Evolutionary conservation across 768 basidiomycete species (phyloP).

Genomic region (Kondoa subrosea): DNA sequence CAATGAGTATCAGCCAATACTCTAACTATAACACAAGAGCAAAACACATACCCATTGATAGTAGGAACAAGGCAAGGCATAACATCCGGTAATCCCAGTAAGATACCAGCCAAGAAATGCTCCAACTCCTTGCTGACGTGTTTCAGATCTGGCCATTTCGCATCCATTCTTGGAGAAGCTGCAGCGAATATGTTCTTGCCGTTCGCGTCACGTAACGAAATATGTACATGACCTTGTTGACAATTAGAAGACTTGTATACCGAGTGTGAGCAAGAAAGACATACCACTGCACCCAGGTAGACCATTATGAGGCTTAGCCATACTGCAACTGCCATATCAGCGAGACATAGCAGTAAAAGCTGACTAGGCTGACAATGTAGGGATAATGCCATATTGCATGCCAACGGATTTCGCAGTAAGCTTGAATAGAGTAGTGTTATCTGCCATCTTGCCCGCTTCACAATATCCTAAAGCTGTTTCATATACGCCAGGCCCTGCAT

Average conservation of each 20-base stretch:
- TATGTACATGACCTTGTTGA: constrained; percentile 57
- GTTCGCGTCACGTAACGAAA: constrained; percentile 52
- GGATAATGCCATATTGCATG: constrained; percentile 55
- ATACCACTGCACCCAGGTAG: constrained; percentile 74
- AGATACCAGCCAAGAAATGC: constrained; percentile 81
- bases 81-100: constrained; percentile 71
- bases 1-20: constrained; percentile 61
- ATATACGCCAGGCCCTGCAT: constrained; percentile 24
- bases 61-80: constrained; percentile 42
- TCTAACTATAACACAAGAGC: not conserved
- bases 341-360: no score
- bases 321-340: no score
- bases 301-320: constrained; percentile 60
- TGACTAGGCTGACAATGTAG: constrained; percentile 32
- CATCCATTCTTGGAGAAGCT: constrained; percentile 45
- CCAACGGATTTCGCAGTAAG: constrained; percentile 73
- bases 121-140: constrained; percentile 62
- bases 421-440: constrained; percentile 86
- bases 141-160: constrained; percentile 63
- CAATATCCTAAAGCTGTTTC: constrained; percentile 69
- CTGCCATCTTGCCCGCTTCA: constrained; percentile 60
- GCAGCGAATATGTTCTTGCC: constrained; percentile 71
- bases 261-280: not conserved
- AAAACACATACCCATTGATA: constrained; percentile 24
- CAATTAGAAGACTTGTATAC: not conserved